Conservation (phyloP, 2,329 filamentous ascomycete species). For the Aureobasidium subglaciale region DNA sequence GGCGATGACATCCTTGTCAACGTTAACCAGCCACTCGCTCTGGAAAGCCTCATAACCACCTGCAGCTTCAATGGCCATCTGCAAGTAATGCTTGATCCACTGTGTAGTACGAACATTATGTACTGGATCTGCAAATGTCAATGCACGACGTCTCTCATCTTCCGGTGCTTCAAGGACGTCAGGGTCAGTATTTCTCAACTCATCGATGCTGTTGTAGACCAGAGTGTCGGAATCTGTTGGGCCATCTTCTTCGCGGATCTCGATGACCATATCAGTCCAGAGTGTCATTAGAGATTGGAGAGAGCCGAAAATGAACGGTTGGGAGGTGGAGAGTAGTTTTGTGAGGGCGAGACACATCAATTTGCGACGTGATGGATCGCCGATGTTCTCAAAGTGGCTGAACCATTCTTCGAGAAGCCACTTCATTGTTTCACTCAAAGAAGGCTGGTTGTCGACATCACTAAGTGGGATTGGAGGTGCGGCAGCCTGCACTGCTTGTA, state of each 20-base stretch:
- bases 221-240: conserved; percentile 33
- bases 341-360: conserved; percentile 67
- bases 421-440: conserved; percentile 32
- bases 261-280: conserved; percentile 64
- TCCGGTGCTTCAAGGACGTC: conserved; percentile 36
- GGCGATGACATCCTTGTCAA: conserved; percentile 63
- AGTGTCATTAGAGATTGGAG: conserved; percentile 68
- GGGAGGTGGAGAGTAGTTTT: conserved; percentile 58
- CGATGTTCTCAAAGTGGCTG: conserved; percentile 59
- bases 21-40: conserved; percentile 62
- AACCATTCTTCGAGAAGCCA: conserved; percentile 58
- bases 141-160: conserved; percentile 40
- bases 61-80: conserved; percentile 46
- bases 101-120: conserved; percentile 57
- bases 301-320: conserved; percentile 34
- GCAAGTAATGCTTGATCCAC: conserved; percentile 58
- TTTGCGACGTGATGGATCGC: conserved; percentile 59
- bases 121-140: conserved; percentile 57
- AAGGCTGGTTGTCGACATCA: conserved; percentile 5
- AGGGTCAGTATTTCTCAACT: conserved; percentile 16
- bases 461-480: conserved; percentile 15
- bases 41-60: conserved; percentile 63
- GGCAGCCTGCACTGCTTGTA: conserved; percentile 43
- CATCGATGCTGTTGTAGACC: conserved; percentile 31
- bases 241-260: conserved; percentile 56